Conservation (phyloP, 345 rosid species). For the Lepidium sativum region DNA sequence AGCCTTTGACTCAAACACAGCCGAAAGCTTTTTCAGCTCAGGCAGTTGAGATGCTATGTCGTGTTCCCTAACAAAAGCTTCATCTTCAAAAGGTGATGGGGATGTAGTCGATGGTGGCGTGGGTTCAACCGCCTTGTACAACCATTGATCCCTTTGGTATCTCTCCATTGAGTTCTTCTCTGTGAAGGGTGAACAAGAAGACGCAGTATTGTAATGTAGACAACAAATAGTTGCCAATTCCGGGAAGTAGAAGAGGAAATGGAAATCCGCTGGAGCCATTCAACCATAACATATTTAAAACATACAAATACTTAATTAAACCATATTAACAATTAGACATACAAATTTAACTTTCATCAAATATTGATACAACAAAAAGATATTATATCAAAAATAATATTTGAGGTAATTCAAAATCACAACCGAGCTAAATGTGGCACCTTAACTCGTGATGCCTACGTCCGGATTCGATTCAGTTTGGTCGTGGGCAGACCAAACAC, state of each 20-base stretch:
- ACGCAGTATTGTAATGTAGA: conserved; percentile 25
- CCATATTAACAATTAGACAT: too few relatives aligned
- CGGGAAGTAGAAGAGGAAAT: conserved; percentile 4
- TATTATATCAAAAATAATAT: too few relatives aligned
- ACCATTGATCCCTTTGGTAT: conserved; percentile 64
- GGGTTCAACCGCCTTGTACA: conserved; percentile 27
- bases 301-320: too few relatives aligned
- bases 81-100: conserved; percentile 23
- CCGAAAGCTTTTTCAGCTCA: conserved; percentile 72
- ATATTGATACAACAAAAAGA: too few relatives aligned
- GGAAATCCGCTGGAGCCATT: conserved; percentile 27
- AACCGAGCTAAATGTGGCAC: too few relatives aligned
- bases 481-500: too few relatives aligned
- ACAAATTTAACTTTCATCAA: too few relatives aligned
- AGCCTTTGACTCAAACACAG: conserved; percentile 44
- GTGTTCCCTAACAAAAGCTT: conserved; percentile 39
- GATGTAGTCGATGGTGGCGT: conserved; percentile 2
- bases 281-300: neutral
- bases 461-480: too few relatives aligned
- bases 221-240: conserved; percentile 21
- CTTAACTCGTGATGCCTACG: too few relatives aligned
- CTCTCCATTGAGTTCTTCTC: conserved; percentile 57
- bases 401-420: too few relatives aligned
- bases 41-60: conserved; percentile 89
- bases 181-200: conserved; percentile 53